Evolutionary conservation across 345 rosid genomes (phyloP), one percentile per base, ranked within the genome.

Genomic region (Euphorbia tirucalli): DNA sequence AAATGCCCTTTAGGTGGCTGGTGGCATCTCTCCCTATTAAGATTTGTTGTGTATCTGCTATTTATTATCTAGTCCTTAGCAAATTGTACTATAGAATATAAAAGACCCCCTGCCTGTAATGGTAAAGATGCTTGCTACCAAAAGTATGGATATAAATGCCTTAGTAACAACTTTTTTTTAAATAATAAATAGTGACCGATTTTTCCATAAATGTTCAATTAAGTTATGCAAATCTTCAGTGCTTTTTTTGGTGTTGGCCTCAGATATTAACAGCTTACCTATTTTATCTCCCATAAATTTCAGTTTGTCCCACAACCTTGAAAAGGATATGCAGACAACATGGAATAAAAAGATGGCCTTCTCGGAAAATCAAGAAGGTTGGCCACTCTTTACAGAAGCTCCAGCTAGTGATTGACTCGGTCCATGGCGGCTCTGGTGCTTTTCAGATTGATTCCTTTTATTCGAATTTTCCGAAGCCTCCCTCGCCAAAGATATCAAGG

Each of bases 261-360:
- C 80, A 59, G 73, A 64, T 9, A 71, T 21, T 3, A 37, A 64
- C 3, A 11, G 32, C 56, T 46, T 25, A 6, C 64, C 55, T 52
- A 35, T 35, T 31, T 66, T 43, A 52, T 76, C 71, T 63, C 56
- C 65, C 74, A 71, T 39, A 11, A 56, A 61, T 87, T 79, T 80
- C 92, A 95, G 99, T 92, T 80, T 95, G 99, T 79, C 97, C 99
- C 28, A 95, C 99, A 19, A 95, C 97, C 28, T 86, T 95, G 90
- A 95, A 95, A 82, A 86, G 97, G 70, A 92, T 95, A 74, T 95
- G 99, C 77, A 82, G 99, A 79, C 97, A 88, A 61, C 89, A 92
- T 32, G 97, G 97, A 50, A 92, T 95, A 81, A 80, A 78, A 18
- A 83, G 96, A 58, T 95, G 99, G 99, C 99, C 99, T 41, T 94